Base-by-base conservation (phyloP, 2,329 filamentous ascomycete genomes). In the Colletotrichum sp. region DNA sequence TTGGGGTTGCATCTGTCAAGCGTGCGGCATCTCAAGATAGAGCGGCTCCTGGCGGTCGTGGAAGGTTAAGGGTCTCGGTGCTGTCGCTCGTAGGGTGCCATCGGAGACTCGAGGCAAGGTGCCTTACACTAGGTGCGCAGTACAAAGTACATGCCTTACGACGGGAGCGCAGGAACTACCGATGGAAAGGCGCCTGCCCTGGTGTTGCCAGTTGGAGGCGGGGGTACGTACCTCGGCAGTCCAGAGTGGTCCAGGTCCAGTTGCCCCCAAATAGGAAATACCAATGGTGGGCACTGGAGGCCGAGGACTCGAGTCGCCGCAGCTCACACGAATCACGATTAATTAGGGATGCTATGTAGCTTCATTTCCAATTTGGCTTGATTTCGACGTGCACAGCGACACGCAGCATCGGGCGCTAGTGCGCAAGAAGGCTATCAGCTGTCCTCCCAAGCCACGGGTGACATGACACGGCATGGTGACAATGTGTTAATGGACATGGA, bases 1-100 rank as follows among this genome's bases (percentile, higher is more conserved):
- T 74, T 76, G 74, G 44, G 65, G 70, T 69, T 65, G 44, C 70
- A 69, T 65, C 71, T 73, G 70, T 65, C 70, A 68, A 36, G 32
- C 7, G 68, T 44, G 44, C 34, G 32, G 69, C 57, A 64, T 69
- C 62, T 67, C 63, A 49, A 34, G 63, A 72, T 28, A n/a, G 63
- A 68, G 63, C 63, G 63, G 69, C 73, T 57, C 63, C 55, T 30
- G 30, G 44, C 30, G 15, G 60, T 36, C 15, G 18, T 18, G 24
- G n/a, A 9, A 34, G 52, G n/a, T n/a, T 60, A 59, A 67, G 63
- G 63, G 34, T 71, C 34, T 49, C 34, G 44, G 36, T 74, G 36
- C 67, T 28, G 44, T 49, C 49, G 65, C 44, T 52, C n/a, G 10
- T 52, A 52, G n/a, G 44, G 44, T 52, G 44, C 6, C 18, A 21